phyloP scores from a whole-genome alignment of 345 rosid species.

The Schrenkiella parvula region DNA sequence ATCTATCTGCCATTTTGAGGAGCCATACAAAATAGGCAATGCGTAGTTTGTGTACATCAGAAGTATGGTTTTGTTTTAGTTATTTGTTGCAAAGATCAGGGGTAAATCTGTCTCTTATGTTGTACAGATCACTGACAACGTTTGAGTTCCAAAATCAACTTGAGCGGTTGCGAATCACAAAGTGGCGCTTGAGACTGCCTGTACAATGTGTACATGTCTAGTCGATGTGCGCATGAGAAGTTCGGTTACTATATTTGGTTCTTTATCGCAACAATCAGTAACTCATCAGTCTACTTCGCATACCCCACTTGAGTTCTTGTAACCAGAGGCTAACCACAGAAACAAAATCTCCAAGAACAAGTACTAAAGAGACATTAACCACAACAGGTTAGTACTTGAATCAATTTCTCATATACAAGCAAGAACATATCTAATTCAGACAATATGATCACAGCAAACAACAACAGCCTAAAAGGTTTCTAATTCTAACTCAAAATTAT shows the following conservation, averaged over 20 bases:
- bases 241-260: neutral
- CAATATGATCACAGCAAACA: constrained; percentile 11
- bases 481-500: neutral
- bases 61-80: neutral
- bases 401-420: constrained; percentile 1
- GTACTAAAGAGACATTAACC: neutral
- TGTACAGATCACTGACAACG: neutral
- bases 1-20: constrained; percentile 22
- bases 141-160: neutral
- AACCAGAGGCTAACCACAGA: neutral
- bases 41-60: neutral
- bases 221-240: neutral
- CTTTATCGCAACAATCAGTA: neutral
- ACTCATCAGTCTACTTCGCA: neutral
- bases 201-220: neutral
- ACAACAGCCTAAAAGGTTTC: neutral
- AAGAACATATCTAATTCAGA: neutral
- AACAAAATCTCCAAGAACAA: neutral
- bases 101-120: neutral
- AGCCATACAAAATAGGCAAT: constrained; percentile 12
- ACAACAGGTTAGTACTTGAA: neutral
- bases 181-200: neutral
- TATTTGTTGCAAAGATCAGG: neutral
- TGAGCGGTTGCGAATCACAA: neutral
- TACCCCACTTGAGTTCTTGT: neutral